Evolutionary conservation across 345 rosid species (phyloP).

Genomic region (Eucalyptus brandiana): DNA sequence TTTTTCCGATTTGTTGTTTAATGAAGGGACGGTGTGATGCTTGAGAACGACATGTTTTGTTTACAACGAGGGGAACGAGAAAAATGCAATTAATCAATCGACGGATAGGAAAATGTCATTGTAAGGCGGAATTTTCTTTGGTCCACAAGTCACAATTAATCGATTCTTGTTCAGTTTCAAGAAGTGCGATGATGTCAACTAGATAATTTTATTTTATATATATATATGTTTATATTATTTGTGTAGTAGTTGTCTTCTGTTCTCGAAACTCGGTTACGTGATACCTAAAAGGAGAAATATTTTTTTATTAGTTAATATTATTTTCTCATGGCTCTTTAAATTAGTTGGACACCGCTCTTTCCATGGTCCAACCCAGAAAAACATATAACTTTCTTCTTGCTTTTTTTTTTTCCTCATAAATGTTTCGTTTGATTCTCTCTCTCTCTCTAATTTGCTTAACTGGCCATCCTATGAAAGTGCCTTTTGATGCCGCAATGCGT

Average conservation of each 20-base stretch:
- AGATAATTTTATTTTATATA: not conserved
- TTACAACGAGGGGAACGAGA: not conserved
- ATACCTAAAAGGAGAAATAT: not conserved
- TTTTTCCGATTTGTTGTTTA: not conserved
- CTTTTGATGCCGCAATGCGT: not conserved
- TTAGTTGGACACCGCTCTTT: slow-evolving; percentile 9
- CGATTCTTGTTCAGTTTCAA: not conserved
- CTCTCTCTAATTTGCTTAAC: not conserved
- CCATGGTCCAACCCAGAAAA: slow-evolving; percentile 4
- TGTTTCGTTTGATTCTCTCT: not conserved
- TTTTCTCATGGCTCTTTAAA: not conserved
- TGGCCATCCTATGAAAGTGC: not conserved
- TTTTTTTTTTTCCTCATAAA: not conserved
- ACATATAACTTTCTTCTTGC: not conserved
- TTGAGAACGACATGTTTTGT: slow-evolving; percentile 17
- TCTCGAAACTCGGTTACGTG: not conserved
- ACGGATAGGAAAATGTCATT: not conserved
- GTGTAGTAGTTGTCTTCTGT: not conserved
- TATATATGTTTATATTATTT: not conserved
- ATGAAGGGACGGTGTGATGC: slow-evolving; percentile 1
- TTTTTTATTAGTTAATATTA: not conserved
- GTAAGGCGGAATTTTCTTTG: not conserved
- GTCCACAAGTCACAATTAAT: not conserved
- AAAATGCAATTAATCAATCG: not conserved
- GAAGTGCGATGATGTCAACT: not conserved